These are phyloP conservation scores for Colletotrichum spinosum DNA, from an alignment of 2,329 filamentous ascomycete species.

Conservation along the genomic window DNA sequence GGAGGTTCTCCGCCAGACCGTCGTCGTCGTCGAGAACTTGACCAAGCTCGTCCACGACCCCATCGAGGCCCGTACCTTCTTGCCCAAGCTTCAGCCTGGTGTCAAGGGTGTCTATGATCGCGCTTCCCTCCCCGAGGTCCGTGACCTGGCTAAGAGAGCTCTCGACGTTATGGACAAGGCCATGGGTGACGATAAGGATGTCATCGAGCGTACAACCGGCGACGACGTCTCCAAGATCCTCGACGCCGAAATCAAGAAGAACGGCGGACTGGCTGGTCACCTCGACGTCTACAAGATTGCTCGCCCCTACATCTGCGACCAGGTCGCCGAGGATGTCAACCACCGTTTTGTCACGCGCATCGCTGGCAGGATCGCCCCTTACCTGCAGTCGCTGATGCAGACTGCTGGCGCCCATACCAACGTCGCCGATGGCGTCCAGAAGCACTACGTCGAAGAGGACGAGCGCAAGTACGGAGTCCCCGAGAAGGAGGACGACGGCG, in stretches of 20 bases:
- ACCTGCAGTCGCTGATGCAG: constrained; percentile 78
- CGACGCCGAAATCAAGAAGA: constrained; percentile 79
- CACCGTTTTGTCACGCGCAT: constrained; percentile 83
- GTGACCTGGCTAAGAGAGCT: constrained; percentile 86
- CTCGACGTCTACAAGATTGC: constrained; percentile 75
- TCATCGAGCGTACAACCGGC: constrained; percentile 74
- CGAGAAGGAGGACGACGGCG: constrained; percentile 88
- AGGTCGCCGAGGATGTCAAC: constrained; percentile 91
- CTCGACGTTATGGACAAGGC: constrained; percentile 91
- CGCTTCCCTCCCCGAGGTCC: constrained; percentile 93
- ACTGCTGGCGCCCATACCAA: constrained; percentile 68
- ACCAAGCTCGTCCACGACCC: constrained; percentile 98
- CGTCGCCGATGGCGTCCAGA: constrained; percentile 79
- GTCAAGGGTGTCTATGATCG: constrained; percentile 89
- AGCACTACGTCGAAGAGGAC: constrained; percentile 85
- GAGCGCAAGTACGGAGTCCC: constrained; percentile 87
- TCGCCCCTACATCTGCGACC: constrained; percentile 81
- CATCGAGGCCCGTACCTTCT: constrained; percentile 91
- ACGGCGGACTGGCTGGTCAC: constrained; percentile 71
- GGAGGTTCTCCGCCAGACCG: constrained; percentile 94
- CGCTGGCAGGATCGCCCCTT: constrained; percentile 74
- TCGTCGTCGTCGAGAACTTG: constrained; percentile 96
- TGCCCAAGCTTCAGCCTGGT: constrained; percentile 94
- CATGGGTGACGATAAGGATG: constrained; percentile 78
- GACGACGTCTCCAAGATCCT: constrained; percentile 82